Evolutionary conservation across 495 filamentous ascomycete species (phyloP).

Genomic region (Corynascus novoguineensis): DNA sequence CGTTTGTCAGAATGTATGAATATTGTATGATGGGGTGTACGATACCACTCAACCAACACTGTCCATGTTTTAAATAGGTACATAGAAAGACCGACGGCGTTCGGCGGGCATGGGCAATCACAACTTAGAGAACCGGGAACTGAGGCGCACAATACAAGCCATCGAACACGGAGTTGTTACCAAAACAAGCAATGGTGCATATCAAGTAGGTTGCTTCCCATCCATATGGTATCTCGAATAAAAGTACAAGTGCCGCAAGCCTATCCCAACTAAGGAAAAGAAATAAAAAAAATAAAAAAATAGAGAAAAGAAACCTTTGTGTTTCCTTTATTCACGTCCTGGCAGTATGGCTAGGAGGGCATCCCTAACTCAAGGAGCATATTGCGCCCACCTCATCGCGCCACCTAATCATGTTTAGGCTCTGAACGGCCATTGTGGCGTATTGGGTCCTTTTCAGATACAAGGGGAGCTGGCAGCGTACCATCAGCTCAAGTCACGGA

Average conservation of each 20-base stretch:
- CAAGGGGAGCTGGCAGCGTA: constrained; percentile 14
- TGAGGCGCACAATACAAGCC: background rate
- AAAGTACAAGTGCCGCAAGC: background rate
- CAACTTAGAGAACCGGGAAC: background rate
- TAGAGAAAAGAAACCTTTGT: too few species aligned
- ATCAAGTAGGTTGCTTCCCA: background rate
- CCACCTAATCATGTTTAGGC: constrained; percentile 28
- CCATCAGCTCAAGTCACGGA: background rate
- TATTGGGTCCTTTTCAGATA: constrained; percentile 25
- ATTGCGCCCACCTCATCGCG: background rate
- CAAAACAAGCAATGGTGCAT: background rate
- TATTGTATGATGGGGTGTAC: constrained; percentile 5
- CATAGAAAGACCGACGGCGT: background rate
- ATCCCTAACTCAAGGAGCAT: background rate
- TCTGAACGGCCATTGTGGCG: constrained; percentile 14
- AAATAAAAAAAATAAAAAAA: background rate
- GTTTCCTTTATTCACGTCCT: background rate
- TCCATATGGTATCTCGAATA: constrained; percentile 9
- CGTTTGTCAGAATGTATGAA: background rate
- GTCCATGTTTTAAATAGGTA: background rate
- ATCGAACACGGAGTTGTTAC: background rate
- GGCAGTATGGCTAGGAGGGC: background rate
- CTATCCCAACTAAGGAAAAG: background rate
- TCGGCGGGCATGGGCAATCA: background rate
- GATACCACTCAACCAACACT: constrained; percentile 7